Conservation (phyloP, 1,284 basidiomycete species). For the Trichosporon sp. region DNA sequence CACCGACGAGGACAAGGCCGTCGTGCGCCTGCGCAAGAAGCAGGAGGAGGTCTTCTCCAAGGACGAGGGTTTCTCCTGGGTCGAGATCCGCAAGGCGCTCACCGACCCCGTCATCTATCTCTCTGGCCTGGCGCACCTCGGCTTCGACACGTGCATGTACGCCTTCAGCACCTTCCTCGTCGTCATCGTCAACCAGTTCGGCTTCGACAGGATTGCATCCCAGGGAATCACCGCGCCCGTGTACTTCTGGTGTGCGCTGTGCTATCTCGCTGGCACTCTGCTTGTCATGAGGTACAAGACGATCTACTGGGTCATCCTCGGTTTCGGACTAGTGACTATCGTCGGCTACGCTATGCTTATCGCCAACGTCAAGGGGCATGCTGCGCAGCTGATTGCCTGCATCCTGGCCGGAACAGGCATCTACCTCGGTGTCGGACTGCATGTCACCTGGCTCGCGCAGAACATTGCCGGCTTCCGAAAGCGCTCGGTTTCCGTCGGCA, state of each 20-base stretch:
- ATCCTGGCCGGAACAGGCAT: slow-evolving; percentile 29
- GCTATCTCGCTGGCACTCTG: slow-evolving; percentile 20
- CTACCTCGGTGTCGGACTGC: slow-evolving; percentile 27
- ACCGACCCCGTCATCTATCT: slow-evolving; percentile 14
- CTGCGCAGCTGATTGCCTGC: slow-evolving; percentile 21
- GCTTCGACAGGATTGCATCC: slow-evolving; percentile 18
- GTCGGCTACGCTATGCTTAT: slow-evolving; percentile 25
- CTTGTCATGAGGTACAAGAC: slow-evolving; percentile 10
- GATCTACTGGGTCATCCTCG: slow-evolving; percentile 13
- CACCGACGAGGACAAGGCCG: neutral
- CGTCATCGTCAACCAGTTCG: neutral
- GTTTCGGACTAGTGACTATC: neutral
- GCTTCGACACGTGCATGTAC: slow-evolving; percentile 27
- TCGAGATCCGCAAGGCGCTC: slow-evolving; percentile 7
- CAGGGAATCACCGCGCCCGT: slow-evolving; percentile 29
- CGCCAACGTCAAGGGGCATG: slow-evolving; percentile 6
- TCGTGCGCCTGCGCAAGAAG: slow-evolving; percentile 3
- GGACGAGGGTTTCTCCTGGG: slow-evolving; percentile 14
- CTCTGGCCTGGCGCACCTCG: slow-evolving; percentile 23
- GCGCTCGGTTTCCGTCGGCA: slow-evolving; percentile 23
- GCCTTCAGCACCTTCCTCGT: slow-evolving; percentile 8
- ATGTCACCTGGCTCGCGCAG: slow-evolving; percentile 26
- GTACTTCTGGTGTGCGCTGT: slow-evolving; percentile 13
- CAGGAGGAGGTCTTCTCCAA: slow-evolving; percentile 1
- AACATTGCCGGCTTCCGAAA: slow-evolving; percentile 28